Evolutionary conservation across 2,329 filamentous ascomycete genomes (phyloP).

Genomic region (Torrubiella hemipterigena): DNA sequence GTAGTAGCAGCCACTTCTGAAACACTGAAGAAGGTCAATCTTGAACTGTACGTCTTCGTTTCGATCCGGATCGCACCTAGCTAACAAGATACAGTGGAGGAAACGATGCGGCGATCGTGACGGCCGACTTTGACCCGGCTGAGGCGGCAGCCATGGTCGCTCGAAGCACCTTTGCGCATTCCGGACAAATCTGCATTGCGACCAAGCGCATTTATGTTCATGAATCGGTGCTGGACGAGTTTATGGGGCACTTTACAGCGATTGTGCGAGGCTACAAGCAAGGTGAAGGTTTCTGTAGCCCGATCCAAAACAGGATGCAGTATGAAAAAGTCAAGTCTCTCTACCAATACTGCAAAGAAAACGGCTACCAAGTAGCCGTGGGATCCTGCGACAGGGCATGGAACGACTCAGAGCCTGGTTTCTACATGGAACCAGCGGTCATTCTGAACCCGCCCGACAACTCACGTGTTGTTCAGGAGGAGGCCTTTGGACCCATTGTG

Average conservation of each 20-base stretch:
- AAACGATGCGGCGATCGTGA: slow-evolving; percentile 49
- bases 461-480: slow-evolving; percentile 42
- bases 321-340: slow-evolving; percentile 35
- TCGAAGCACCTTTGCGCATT: slow-evolving; percentile 42
- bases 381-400: slow-evolving; percentile 1
- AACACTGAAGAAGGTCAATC: slow-evolving; percentile 47
- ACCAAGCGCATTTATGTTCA: slow-evolving; percentile 52
- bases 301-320: slow-evolving; percentile 54
- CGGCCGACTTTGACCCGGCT: slow-evolving; percentile 41
- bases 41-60: slow-evolving; percentile 33
- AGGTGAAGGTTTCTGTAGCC: slow-evolving; percentile 42
- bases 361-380: neutral
- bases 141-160: slow-evolving; percentile 26
- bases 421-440: slow-evolving; percentile 45
- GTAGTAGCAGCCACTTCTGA: slow-evolving; percentile 43
- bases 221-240: slow-evolving; percentile 43
- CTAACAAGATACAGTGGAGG: slow-evolving; percentile 25
- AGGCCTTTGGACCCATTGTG: slow-evolving; percentile 47
- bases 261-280: slow-evolving; percentile 21
- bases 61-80: slow-evolving; percentile 3
- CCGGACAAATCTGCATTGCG: slow-evolving; percentile 26
- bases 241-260: slow-evolving; percentile 27
- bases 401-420: slow-evolving; percentile 27
- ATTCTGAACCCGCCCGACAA: slow-evolving; percentile 46
- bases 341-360: slow-evolving; percentile 20